phyloP scores from a whole-genome alignment of 176 grass and related monocot species.

The Cymbopogon citratus region DNA sequence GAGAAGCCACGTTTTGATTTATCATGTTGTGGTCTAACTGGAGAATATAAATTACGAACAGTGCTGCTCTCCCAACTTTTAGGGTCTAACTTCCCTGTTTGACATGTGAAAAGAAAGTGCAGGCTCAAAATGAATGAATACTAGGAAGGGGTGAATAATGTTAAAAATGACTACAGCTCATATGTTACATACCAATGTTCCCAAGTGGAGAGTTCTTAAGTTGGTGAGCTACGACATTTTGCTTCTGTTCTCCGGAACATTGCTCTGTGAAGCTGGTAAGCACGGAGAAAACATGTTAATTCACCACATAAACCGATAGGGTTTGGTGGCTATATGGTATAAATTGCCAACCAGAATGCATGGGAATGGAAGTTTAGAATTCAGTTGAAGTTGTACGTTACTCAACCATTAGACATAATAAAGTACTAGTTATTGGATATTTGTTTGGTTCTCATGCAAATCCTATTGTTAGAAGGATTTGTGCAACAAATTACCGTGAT shows the following conservation, averaged over 20 bases:
- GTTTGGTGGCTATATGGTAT: neutral
- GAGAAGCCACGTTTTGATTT: constrained; percentile 27
- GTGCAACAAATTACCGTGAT: neutral
- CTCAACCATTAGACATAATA: neutral
- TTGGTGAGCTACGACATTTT: constrained; percentile 7
- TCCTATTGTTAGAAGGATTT: neutral
- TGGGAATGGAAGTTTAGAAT: neutral
- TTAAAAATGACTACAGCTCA: neutral
- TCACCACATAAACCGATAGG: constrained; percentile 2
- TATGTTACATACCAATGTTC: constrained; percentile 30
- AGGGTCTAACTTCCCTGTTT: constrained; percentile 29
- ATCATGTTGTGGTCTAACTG: constrained; percentile 26
- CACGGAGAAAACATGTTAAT: constrained; percentile 14
- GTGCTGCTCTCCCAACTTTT: constrained; percentile 25
- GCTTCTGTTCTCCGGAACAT: constrained; percentile 25
- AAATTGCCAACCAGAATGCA: neutral
- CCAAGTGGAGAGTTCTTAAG: constrained; percentile 39
- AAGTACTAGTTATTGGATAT: neutral
- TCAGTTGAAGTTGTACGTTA: neutral
- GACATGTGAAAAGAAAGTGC: constrained; percentile 2
- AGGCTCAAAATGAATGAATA: neutral
- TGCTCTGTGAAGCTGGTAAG: constrained; percentile 39
- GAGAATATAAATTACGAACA: constrained; percentile 34
- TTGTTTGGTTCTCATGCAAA: constrained; percentile 3
- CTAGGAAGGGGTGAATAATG: neutral